Percentiles rank a stretch among this genome's conserved stretches.
phyloP scores from a whole-genome alignment of 1,284 basidiomycete genomes.

The Melampsora occidentalis region DNA sequence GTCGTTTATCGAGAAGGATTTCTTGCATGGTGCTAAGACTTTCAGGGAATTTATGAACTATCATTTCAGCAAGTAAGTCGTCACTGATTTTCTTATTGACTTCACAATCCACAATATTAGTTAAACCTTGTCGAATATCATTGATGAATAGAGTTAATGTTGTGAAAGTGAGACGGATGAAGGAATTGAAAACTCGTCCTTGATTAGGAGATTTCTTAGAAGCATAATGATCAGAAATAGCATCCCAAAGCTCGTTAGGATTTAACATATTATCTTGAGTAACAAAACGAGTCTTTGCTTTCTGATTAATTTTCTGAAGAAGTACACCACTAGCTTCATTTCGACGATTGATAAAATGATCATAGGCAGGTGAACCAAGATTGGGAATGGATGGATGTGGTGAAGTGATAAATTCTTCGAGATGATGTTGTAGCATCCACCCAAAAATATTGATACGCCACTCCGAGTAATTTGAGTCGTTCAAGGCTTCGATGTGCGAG shows the following conservation, averaged over 20 bases:
- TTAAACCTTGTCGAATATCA: neutral
- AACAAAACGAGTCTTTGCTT: neutral
- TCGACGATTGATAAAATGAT: too few relatives aligned
- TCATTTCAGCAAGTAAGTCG: neutral
- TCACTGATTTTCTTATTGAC: neutral
- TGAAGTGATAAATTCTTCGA: too few relatives aligned
- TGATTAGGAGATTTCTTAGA: neutral
- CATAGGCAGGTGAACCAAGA: too few relatives aligned
- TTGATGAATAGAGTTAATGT: neutral
- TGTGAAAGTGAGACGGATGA: neutral
- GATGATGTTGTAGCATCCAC: too few relatives aligned
- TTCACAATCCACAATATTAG: neutral
- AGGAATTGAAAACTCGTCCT: neutral
- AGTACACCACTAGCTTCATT: neutral
- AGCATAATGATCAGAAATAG: neutral
- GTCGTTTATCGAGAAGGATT: neutral
- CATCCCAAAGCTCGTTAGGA: neutral
- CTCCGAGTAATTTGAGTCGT: too few relatives aligned
- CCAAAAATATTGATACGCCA: too few relatives aligned
- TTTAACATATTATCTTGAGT: neutral
- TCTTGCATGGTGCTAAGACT: neutral
- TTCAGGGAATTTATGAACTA: neutral
- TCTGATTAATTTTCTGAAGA: neutral
- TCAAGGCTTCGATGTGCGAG: too few relatives aligned
- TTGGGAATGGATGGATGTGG: too few relatives aligned